Conservation (phyloP, 108 stramenopile species). For the Cylindrotheca fusiformis region DNA sequence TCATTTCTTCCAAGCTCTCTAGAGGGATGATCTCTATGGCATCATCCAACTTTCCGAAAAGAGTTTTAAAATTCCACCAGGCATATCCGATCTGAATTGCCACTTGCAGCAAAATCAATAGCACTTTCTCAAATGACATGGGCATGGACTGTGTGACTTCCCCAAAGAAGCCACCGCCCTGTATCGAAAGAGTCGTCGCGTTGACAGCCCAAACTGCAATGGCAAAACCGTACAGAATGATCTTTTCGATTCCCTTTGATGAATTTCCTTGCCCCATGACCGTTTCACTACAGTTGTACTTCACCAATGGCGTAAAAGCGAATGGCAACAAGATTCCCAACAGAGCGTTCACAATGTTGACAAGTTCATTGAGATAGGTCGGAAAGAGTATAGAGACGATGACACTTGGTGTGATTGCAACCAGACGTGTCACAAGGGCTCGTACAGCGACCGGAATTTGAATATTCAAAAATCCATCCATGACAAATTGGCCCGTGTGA, state of each 20-base stretch:
- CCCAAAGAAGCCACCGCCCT: constrained; percentile 62
- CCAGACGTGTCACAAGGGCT: constrained; percentile 66
- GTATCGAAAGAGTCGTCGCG: constrained; percentile 42
- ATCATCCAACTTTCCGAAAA: constrained; percentile 11
- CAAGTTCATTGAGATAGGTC: constrained; percentile 52
- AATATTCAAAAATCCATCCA: constrained; percentile 83
- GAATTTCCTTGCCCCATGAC: constrained; percentile 67
- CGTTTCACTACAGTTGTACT: constrained; percentile 48
- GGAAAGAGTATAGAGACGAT: constrained; percentile 67
- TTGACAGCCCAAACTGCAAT: constrained; percentile 52
- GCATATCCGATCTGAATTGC: constrained; percentile 42
- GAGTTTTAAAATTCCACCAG: constrained; percentile 37
- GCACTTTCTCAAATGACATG: constrained; percentile 25
- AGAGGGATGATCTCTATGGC: no score
- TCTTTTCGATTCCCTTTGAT: constrained; percentile 33
- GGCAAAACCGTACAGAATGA: constrained; percentile 41
- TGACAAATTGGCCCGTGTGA: constrained; percentile 85
- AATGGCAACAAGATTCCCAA: constrained; percentile 79
- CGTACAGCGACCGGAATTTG: constrained; percentile 55
- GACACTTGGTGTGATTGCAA: constrained; percentile 76
- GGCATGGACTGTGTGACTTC: constrained; percentile 29
- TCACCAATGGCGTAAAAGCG: constrained; percentile 75
- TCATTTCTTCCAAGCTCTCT: no score
- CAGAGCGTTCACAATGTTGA: constrained; percentile 75
- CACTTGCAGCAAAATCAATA: constrained; percentile 39